phyloP scores from a whole-genome alignment of 192 early-diverging fungal species.

The Chytriomyces hyalinus region DNA sequence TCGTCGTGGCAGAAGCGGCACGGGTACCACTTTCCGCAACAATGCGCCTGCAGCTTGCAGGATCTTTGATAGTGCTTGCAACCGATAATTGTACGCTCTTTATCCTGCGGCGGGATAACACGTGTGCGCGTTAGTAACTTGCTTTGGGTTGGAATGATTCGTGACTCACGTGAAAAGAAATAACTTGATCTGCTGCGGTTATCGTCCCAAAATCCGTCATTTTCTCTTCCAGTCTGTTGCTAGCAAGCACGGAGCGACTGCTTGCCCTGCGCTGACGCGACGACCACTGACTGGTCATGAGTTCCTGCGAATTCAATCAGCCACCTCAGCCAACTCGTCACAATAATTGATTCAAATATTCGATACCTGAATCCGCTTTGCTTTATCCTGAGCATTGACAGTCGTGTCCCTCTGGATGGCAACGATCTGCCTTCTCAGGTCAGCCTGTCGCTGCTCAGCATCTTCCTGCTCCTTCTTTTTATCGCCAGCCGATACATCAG shows the following conservation, averaged over 20 bases:
- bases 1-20: conserved; percentile 85
- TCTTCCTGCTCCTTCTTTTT: not conserved
- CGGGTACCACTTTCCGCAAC: conserved; percentile 74
- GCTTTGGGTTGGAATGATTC: not conserved
- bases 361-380: conserved; percentile 72
- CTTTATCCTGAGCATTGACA: conserved; percentile 65
- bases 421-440: conserved; percentile 70
- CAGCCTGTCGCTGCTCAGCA: conserved; percentile 34
- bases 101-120: conserved; percentile 48
- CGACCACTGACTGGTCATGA: conserved; percentile 55
- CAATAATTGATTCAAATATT: not conserved
- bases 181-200: conserved; percentile 51
- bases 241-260: conserved; percentile 30
- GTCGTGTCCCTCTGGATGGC: conserved; percentile 62
- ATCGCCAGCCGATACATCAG: conserved; percentile 8
- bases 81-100: conserved; percentile 58
- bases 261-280: conserved; percentile 47
- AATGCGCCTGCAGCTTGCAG: conserved; percentile 74
- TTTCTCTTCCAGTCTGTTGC: conserved; percentile 45
- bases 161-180: conserved; percentile 54
- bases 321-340: not conserved
- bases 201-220: conserved; percentile 43
- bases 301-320: conserved; percentile 48
- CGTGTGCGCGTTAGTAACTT: not conserved
- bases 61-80: conserved; percentile 81